Base-by-base conservation (phyloP, 2,329 filamentous ascomycete species). In the Chrysoporthe cubensis region DNA sequence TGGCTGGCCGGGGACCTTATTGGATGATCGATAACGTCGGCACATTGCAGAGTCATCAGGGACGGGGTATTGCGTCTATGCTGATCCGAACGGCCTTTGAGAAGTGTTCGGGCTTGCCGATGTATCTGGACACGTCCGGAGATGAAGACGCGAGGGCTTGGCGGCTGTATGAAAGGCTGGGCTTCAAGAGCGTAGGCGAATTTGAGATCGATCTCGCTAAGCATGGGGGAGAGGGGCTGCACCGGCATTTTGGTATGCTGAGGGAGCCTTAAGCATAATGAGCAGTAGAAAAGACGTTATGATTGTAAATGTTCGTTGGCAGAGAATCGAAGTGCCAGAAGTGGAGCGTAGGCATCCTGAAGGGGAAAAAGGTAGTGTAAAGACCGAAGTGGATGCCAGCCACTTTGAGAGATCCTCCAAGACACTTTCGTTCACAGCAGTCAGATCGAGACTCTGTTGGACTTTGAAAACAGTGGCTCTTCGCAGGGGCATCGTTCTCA, bases 41-140 rank as follows among this genome's bases (percentile, higher is more conserved):
- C 52, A 66, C 59, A 3, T 14, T 66, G 21, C 63, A 66, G 32
- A 57, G 52, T 1, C 57, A 68, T 46, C 62, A 65, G 48, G 56
- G 62, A 2, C 21, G 46, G 32, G 67, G 54, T 37, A 64, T 66
- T 43, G 64, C 59, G 26, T 57, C 64, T 14, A 32, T 9, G 26
- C 40, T 66, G 59, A 61, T 68, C 13, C 64, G 64, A 18, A 40
- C 11, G 42, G 43, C 26, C 3, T 48, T 68, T 14, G 66, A 67
- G 46, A 21, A 32, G 56, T 64, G 62, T 43, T 42, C 59, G 40
- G 66, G 57, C 57, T 11, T 50, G 57, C 56, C 57, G 5, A 26
- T 67, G 5, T 67, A 56, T 59, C 43, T 67, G 32, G 66, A 67
- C 42, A 67, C 66, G 46, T 65, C 66, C 7, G 66, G 66, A 16